These are phyloP conservation scores for Gossypium turneri DNA, from an alignment of 345 rosid genomes.

Conservation along the genomic window DNA sequence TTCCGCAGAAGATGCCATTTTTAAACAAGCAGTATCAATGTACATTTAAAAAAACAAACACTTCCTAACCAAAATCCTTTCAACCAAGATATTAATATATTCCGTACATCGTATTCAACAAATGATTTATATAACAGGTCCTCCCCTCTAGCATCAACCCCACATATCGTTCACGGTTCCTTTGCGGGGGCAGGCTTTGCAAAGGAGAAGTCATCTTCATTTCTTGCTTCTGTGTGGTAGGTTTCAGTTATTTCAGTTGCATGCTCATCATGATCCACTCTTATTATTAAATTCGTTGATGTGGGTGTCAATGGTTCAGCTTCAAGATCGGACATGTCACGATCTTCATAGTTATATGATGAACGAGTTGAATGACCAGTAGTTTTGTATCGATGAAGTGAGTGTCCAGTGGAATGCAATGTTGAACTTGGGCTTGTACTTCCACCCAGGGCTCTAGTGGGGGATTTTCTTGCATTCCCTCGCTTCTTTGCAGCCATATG, in stretches of 20 bases:
- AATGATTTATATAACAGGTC: slow-evolving; percentile 11
- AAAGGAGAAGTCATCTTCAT: slow-evolving; percentile 66
- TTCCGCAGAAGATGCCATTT: neutral
- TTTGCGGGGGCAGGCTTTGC: slow-evolving; percentile 40
- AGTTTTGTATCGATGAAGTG: slow-evolving; percentile 67
- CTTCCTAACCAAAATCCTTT: neutral
- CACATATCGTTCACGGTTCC: slow-evolving; percentile 21
- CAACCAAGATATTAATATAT: neutral
- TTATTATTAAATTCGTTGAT: slow-evolving; percentile 34
- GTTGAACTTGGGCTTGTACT: slow-evolving; percentile 40
- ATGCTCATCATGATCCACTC: slow-evolving; percentile 33
- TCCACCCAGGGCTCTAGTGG: slow-evolving; percentile 44
- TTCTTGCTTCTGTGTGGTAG: slow-evolving; percentile 25
- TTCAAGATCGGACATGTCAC: slow-evolving; percentile 58
- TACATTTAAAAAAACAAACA: neutral
- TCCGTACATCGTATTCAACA: neutral
- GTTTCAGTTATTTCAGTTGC: slow-evolving; percentile 29
- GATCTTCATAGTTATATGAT: slow-evolving; percentile 36
- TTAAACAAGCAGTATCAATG: neutral
- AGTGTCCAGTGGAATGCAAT: slow-evolving; percentile 25
- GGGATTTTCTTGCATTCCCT: slow-evolving; percentile 46
- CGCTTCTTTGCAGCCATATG: slow-evolving; percentile 65
- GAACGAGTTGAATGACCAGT: slow-evolving; percentile 68
- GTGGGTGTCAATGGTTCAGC: slow-evolving; percentile 51
- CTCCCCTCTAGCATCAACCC: neutral